These are phyloP conservation scores for Exophiala spinifera DNA, from an alignment of 2,329 filamentous ascomycete genomes.

Conservation along the genomic window DNA sequence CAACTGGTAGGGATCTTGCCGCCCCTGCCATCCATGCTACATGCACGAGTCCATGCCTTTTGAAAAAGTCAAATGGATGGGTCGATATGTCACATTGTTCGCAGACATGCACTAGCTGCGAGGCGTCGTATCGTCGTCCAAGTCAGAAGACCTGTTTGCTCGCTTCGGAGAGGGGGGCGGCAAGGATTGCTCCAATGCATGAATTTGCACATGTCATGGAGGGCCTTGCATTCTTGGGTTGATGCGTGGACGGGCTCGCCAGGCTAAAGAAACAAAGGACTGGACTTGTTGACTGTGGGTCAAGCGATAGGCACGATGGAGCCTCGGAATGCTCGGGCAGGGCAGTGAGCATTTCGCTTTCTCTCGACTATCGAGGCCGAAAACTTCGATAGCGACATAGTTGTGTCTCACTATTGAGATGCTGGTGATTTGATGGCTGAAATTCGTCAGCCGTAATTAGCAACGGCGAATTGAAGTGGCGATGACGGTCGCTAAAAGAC, in stretches of 20 bases:
- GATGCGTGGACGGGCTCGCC: too few species aligned
- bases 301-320: background rate
- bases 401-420: background rate
- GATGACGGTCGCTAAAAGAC: too few species aligned
- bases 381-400: background rate
- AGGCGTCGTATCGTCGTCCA: background rate
- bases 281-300: background rate
- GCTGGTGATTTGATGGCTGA: background rate
- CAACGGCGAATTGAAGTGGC: too few species aligned
- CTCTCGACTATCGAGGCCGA: background rate
- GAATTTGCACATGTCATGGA: background rate
- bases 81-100: too few species aligned
- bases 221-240: too few species aligned
- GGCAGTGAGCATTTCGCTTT: background rate
- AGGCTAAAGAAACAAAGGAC: background rate
- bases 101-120: too few species aligned
- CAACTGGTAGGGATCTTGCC: too few species aligned
- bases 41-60: too few species aligned
- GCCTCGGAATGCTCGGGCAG: conserved; percentile 5
- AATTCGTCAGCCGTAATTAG: background rate
- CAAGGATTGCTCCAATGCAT: background rate
- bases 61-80: too few species aligned
- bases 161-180: background rate
- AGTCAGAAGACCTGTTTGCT: background rate
- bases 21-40: too few species aligned